Percentiles rank a stretch among this genome's conserved stretches.
Evolutionary conservation across 2,329 filamentous ascomycete species (phyloP).

Genomic region (Calonectria crousiana): DNA sequence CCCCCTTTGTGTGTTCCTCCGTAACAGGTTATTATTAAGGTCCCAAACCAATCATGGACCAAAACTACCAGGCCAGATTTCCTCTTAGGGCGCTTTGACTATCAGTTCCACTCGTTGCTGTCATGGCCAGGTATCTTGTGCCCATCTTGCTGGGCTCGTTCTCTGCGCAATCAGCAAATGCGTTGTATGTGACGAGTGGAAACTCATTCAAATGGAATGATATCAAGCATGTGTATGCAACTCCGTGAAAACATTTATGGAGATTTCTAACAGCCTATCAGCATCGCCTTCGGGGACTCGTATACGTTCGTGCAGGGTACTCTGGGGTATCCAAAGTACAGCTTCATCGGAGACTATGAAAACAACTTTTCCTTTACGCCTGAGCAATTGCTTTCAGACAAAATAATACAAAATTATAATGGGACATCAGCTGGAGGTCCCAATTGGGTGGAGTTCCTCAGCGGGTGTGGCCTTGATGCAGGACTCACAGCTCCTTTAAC

Average conservation of each 20-base stretch:
- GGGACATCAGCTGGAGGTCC: slow-evolving; percentile 21
- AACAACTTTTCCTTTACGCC: slow-evolving; percentile 21
- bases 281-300: slow-evolving; percentile 25
- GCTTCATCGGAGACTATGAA: slow-evolving; percentile 24
- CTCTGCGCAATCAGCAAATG: not conserved
- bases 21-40: not conserved
- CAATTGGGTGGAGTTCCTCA: slow-evolving; percentile 24
- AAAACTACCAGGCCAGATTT: not conserved
- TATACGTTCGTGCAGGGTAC: slow-evolving; percentile 26
- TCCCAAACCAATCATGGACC: not conserved
- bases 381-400: slow-evolving; percentile 5
- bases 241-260: not conserved
- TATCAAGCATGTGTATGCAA: not conserved
- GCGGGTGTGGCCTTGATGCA: slow-evolving; percentile 15
- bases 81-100: not conserved
- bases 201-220: slow-evolving; percentile 9
- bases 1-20: not conserved
- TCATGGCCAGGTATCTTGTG: not conserved
- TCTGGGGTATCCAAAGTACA: slow-evolving; percentile 19
- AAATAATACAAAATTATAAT: slow-evolving; percentile 17
- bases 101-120: not conserved
- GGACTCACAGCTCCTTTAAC: slow-evolving; percentile 16
- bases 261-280: not conserved
- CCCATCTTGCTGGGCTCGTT: not conserved
- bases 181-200: not conserved